phyloP scores from a whole-genome alignment of 2,329 filamentous ascomycete genomes.

The Colletotrichum musicola region DNA sequence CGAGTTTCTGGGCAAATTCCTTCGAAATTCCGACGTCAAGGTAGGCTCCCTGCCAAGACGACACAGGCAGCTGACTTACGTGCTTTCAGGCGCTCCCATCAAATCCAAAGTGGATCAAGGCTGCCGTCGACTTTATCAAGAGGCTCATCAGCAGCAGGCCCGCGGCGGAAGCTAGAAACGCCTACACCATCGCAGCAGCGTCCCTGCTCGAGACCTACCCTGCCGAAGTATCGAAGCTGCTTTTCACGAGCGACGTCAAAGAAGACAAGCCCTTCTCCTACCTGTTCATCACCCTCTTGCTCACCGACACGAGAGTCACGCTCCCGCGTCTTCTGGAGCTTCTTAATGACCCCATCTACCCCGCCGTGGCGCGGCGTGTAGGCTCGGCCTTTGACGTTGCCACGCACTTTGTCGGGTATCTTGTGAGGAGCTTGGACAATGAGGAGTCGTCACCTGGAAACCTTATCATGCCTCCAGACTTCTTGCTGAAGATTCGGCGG shows the following conservation, averaged over 20 bases:
- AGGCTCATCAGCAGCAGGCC: conserved; percentile 68
- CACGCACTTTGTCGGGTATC: conserved; percentile 69
- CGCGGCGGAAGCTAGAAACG: conserved; percentile 65
- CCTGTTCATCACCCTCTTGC: conserved; percentile 72
- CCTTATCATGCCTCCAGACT: conserved; percentile 67
- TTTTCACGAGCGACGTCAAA: conserved; percentile 63
- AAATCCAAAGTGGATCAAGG: conserved; percentile 66
- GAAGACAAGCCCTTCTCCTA: conserved; percentile 69
- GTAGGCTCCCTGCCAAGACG: conserved; percentile 51
- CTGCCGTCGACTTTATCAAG: conserved; percentile 62
- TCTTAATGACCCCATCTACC: conserved; percentile 68
- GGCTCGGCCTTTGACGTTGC: conserved; percentile 73
- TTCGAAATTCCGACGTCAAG: conserved; percentile 61
- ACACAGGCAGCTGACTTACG: conserved; percentile 38
- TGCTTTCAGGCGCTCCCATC: conserved; percentile 58
- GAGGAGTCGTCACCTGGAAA: conserved; percentile 48
- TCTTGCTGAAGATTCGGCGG: conserved; percentile 71
- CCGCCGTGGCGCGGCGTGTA: conserved; percentile 63
- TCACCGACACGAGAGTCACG: conserved; percentile 75
- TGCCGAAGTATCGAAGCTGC: conserved; percentile 54
- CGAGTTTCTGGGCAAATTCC: conserved; percentile 65
- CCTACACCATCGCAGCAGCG: conserved; percentile 71
- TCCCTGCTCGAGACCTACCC: conserved; percentile 70
- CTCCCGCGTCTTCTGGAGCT: conserved; percentile 70
- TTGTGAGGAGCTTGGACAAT: conserved; percentile 67